A percentile compares a stretch with the other conserved stretches of the same genome.
These are phyloP conservation scores for Rhynchosporium secalis DNA, from an alignment of 2,329 filamentous ascomycete genomes.

Conservation along the genomic window DNA sequence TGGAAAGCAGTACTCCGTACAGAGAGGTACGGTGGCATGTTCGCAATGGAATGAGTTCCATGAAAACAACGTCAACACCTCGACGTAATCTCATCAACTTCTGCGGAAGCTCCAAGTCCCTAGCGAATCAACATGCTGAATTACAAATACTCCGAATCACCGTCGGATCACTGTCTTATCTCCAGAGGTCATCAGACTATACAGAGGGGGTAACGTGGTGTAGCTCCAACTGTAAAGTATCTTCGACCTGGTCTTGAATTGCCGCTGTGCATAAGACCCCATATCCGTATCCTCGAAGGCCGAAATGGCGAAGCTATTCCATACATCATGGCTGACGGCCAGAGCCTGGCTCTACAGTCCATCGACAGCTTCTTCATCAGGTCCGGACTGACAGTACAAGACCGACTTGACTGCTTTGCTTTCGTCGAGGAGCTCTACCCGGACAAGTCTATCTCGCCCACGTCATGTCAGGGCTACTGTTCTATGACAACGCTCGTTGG, in stretches of 20 bases:
- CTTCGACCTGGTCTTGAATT: not conserved
- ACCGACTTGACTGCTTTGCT: slow-evolving; percentile 36
- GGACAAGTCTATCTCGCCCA: slow-evolving; percentile 37
- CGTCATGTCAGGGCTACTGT: slow-evolving; percentile 51
- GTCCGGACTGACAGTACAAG: slow-evolving; percentile 28
- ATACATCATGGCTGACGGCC: slow-evolving; percentile 12
- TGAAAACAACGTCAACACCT: not conserved
- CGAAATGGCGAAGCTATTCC: not conserved
- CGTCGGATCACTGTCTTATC: slow-evolving; percentile 16
- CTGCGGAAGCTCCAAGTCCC: not conserved
- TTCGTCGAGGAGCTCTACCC: slow-evolving; percentile 42
- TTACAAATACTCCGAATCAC: not conserved
- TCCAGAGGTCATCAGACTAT: slow-evolving; percentile 14
- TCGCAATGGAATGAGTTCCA: not conserved
- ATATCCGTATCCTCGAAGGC: not conserved
- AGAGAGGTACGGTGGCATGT: not conserved
- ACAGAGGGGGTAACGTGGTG: slow-evolving; percentile 17
- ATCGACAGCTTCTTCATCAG: slow-evolving; percentile 35
- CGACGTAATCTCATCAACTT: not conserved
- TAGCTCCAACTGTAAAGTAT: slow-evolving; percentile 7
- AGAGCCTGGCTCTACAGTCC: slow-evolving; percentile 13
- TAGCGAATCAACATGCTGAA: not conserved
- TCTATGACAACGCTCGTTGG: slow-evolving; percentile 51
- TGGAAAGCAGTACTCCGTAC: not conserved
- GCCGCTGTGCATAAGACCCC: not conserved